Conservation (phyloP, 345 rosid genomes). For the Pseudoturritis turrita region DNA sequence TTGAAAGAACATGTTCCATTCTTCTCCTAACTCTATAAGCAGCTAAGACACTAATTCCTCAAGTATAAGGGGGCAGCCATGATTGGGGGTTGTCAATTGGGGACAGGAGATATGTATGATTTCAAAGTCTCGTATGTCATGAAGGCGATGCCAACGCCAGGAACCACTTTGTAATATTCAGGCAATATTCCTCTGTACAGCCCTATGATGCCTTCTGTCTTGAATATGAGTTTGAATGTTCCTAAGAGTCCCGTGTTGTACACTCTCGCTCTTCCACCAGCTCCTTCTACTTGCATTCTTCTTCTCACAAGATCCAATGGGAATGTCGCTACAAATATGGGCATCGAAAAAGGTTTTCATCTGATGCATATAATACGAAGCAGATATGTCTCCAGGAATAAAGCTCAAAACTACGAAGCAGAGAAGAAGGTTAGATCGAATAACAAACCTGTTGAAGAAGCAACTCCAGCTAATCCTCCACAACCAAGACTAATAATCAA, state of each 20-base stretch:
- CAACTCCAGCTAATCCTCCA: slow-evolving; percentile 93
- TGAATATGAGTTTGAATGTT: slow-evolving; percentile 67
- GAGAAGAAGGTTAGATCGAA: not conserved
- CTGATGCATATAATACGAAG: not conserved
- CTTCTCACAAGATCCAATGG: slow-evolving; percentile 97
- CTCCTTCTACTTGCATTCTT: slow-evolving; percentile 96
- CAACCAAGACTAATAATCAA: slow-evolving; percentile 61
- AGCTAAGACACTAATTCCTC: not conserved
- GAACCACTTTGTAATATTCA: slow-evolving; percentile 94
- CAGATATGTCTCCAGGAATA: not conserved
- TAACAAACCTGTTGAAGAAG: slow-evolving; percentile 79
- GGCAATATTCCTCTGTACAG: slow-evolving; percentile 95
- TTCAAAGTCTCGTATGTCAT: slow-evolving; percentile 81
- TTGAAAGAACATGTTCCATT: not conserved
- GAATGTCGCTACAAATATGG: slow-evolving; percentile 56
- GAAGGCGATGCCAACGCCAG: slow-evolving; percentile 87
- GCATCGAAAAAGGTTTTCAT: not conserved
- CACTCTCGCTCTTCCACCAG: slow-evolving; percentile 79
- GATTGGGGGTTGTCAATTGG: no score
- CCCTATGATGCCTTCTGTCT: slow-evolving; percentile 75
- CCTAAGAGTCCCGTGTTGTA: slow-evolving; percentile 73
- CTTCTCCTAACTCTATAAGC: slow-evolving; percentile 17
- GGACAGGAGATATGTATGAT: slow-evolving; percentile 38
- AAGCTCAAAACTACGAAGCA: not conserved
- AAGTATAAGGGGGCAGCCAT: slow-evolving; percentile 1